These are phyloP conservation scores for Cynara cardunculus DNA, from an alignment of 129 eudicot genomes.

Conservation along the genomic window DNA sequence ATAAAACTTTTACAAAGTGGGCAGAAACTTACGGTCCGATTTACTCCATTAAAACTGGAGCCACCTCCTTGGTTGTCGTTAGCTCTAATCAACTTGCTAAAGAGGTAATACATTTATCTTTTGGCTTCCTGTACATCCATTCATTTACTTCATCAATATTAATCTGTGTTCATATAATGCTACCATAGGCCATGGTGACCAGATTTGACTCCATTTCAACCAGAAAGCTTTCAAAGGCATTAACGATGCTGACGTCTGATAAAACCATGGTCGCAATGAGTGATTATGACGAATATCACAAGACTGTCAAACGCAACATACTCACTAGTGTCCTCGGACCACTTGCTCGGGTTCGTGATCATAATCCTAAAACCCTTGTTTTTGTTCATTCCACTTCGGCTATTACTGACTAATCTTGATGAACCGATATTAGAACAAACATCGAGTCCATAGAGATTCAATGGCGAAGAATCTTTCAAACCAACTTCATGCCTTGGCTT, in stretches of 20 bases:
- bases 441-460: slow-evolving; percentile 40
- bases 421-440: slow-evolving; percentile 29
- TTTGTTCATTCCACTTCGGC: not conserved
- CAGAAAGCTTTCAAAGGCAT: slow-evolving; percentile 53
- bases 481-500: slow-evolving; percentile 22
- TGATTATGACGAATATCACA: slow-evolving; percentile 63
- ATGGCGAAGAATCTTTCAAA: slow-evolving; percentile 27
- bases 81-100: slow-evolving; percentile 50
- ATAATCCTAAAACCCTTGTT: not conserved
- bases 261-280: slow-evolving; percentile 66
- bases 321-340: slow-evolving; percentile 59
- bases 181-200: slow-evolving; percentile 58
- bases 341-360: slow-evolving; percentile 48
- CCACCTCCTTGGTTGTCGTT: slow-evolving; percentile 50
- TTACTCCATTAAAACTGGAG: slow-evolving; percentile 59
- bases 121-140: not conserved
- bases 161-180: slow-evolving; percentile 6
- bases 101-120: slow-evolving; percentile 39
- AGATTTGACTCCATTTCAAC: slow-evolving; percentile 65
- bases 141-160: not conserved
- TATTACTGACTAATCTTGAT: not conserved
- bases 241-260: slow-evolving; percentile 56
- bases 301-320: slow-evolving; percentile 35
- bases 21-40: slow-evolving; percentile 64
- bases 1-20: slow-evolving; percentile 61